Base-by-base conservation (phyloP, 225 moss, liverwort and hornwort species). In the Climacium dendroides region DNA sequence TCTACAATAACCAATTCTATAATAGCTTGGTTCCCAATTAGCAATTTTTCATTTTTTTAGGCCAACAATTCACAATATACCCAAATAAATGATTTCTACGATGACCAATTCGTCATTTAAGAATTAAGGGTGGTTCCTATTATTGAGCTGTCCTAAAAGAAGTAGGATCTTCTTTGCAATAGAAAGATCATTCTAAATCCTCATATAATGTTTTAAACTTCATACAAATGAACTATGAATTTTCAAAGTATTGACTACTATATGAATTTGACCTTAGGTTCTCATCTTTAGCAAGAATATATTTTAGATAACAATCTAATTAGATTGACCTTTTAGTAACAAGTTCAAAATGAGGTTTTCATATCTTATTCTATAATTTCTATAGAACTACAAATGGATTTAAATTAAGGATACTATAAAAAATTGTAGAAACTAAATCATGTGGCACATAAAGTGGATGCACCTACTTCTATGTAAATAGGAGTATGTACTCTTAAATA, bases 331-430 rank as follows among this genome's bases (percentile, higher is more conserved):
- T 50, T 13, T 3, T 29, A 29, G 2, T 52, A 34, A 19, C 8
- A 32, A 50, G 12, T 30, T 74, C 1, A 47, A 30, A 74, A 48
- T 48, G 11, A 32, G 2, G 4, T 50, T 34, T 52, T 20, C 3
- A 50, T 32, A 13, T 34, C 2, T 12, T 19, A 34, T 50, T 34
- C 3, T 50, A 20, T 32, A 10, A 48, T 50, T 30, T 74, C 19
- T 32, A 19, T 74, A 0, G 13, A 47, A 30, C n/a, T n/a, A 20
- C 8, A 34, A 34, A 22, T 50, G 13, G 12, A 74, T 32, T 32
- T 73, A 29, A 48, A 1, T 0, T 30, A 1, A 15, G 0, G 3
- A 43, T 71, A 9, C 1, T 15, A 15, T 15, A 16, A 43, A 71
- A 70, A 8, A n/a, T n/a, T n/a, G 5, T 43, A 41, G 5, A 9